Conservation (phyloP, 2,329 filamentous ascomycete genomes). For the Colletotrichum kahawae region DNA sequence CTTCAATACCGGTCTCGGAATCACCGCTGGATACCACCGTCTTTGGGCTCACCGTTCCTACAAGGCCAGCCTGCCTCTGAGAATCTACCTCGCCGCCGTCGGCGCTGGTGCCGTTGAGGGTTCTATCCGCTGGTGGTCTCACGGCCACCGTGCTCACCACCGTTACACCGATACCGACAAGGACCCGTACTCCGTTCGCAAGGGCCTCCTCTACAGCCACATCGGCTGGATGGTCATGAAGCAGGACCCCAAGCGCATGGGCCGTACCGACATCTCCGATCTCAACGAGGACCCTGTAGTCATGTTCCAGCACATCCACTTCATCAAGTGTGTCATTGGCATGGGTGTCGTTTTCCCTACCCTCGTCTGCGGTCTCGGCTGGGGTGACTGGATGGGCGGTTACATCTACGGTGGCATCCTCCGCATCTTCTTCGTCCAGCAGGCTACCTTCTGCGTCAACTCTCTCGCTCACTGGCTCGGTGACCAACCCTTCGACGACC, state of each 20-base stretch:
- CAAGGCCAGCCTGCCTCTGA: constrained; percentile 76
- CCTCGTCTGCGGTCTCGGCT: constrained; percentile 76
- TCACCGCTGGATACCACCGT: constrained; percentile 73
- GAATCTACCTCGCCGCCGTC: constrained; percentile 81
- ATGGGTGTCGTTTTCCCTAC: constrained; percentile 82
- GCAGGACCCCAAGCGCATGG: constrained; percentile 89
- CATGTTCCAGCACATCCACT: constrained; percentile 87
- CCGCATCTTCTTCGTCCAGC: constrained; percentile 88
- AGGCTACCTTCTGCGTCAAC: constrained; percentile 94
- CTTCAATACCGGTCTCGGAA: constrained; percentile 82
- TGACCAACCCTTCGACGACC: constrained; percentile 91
- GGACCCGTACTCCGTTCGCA: constrained; percentile 89
- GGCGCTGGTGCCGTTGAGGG: constrained; percentile 86
- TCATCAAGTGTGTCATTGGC: constrained; percentile 77
- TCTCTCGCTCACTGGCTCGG: constrained; percentile 90
- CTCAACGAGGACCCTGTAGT: constrained; percentile 86
- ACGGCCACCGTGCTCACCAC: constrained; percentile 87
- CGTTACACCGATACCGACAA: constrained; percentile 92
- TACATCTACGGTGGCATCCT: constrained; percentile 87
- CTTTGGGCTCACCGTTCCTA: constrained; percentile 88
- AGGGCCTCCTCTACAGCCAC: constrained; percentile 80
- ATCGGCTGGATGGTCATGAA: constrained; percentile 93
- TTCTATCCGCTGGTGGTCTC: constrained; percentile 88
- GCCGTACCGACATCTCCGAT: constrained; percentile 87
- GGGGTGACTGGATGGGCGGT: constrained; percentile 82